Evolutionary conservation across 1,284 basidiomycete species (phyloP), one percentile per base, ranked within the genome.

Genomic region (Apiotrichum laibachii): DNA sequence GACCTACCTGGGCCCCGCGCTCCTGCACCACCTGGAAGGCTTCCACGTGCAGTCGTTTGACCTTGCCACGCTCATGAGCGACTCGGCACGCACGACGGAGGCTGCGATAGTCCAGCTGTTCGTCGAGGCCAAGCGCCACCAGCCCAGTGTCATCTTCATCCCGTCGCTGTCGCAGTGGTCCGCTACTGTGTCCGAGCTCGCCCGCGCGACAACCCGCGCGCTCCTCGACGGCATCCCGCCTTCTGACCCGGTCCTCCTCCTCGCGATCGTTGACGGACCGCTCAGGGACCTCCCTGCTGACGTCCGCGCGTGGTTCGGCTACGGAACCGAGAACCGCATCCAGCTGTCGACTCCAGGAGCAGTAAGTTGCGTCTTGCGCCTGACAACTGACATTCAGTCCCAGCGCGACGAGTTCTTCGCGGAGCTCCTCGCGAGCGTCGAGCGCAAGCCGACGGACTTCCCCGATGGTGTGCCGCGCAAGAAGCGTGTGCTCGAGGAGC

Each of bases 71-170:
- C 77, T 99, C 47, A 83, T 99, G 79, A 85, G 90, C 51, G 95
- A 99, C 76, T 91, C 93, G 0, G 87, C 90, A 0, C 81, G 92
- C 89, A 92, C 92, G 5, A 81, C 87, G 4, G 96, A 99, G 79
- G 90, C 95, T 1, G 87, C 90, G 2, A 87, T 97, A 57, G 91
- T 98, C 2, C 95, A 98, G 68, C 83, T 97, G n/a, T 98, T 99
- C 69, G 85, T 94, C 19, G 96, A 99, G 76, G 96, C 96, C 0
- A 98, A 97, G 75, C 86, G 96, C 34, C 92, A 97, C 73, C 94
- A 97, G 69, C 96, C 96, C 0, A 94, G 92, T 0, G 87, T 99
- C 45, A 84, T 99, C 51, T 99, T 93, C 77, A 92, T 99, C 49
- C 96, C 95, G 0, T 90, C 91, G 0, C 82, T 99, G 1, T 75